phyloP scores from a whole-genome alignment of 148 eudicot species.

The Pouteria glomerata region DNA sequence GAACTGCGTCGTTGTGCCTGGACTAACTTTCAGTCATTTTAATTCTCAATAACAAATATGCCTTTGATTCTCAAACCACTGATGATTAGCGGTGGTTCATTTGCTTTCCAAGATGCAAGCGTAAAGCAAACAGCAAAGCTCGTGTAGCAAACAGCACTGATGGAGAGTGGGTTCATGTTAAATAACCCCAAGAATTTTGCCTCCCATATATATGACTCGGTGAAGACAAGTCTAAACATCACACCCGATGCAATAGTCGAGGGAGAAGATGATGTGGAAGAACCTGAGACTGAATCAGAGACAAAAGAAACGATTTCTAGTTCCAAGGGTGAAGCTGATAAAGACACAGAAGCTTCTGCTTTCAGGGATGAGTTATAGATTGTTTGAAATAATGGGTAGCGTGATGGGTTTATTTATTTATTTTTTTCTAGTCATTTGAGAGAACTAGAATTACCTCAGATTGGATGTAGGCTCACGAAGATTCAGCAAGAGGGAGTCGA shows the following conservation, averaged over 20 bases:
- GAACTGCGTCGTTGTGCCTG: no score
- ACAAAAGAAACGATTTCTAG: constrained; percentile 30
- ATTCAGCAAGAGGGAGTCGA: background rate
- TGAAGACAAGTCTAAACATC: constrained; percentile 62
- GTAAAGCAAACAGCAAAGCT: constrained; percentile 76
- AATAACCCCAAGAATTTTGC: constrained; percentile 85
- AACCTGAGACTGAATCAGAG: constrained; percentile 49
- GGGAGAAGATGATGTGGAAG: constrained; percentile 85
- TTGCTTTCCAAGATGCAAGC: constrained; percentile 46
- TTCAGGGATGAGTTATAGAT: constrained; percentile 76
- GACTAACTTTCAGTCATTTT: no score
- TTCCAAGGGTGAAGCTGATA: no score
- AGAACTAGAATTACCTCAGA: background rate
- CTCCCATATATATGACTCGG: constrained; percentile 62
- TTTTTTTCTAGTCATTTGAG: background rate
- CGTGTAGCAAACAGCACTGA: constrained; percentile 87
- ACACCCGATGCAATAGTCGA: constrained; percentile 74
- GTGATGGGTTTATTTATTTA: background rate
- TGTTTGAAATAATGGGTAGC: background rate
- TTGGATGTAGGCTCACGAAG: no score
- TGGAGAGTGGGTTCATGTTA: constrained; percentile 84
- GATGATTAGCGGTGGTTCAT: background rate
- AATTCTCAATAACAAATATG: no score
- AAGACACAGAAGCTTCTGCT: no score
- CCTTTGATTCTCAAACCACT: no score